phyloP scores from a whole-genome alignment of 495 filamentous ascomycete genomes.

The Antarctomyces pellizariae region DNA sequence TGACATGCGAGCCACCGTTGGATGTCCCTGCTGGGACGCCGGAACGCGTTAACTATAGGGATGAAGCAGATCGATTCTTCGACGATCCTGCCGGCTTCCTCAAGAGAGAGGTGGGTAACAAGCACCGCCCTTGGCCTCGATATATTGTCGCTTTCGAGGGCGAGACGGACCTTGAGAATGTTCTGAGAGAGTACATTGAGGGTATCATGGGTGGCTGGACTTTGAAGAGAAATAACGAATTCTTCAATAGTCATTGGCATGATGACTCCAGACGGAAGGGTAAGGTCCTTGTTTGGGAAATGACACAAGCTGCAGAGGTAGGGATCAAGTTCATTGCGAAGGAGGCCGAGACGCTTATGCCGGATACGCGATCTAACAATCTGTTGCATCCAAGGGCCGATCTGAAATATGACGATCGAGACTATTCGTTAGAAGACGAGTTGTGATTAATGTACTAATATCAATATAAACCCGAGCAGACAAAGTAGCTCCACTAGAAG shows the following conservation, averaged over 20 bases:
- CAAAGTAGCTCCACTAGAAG: too few species aligned
- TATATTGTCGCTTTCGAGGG: constrained; percentile 32
- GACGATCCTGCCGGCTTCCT: constrained; percentile 38
- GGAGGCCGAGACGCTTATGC: too few species aligned
- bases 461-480: too few species aligned
- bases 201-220: constrained; percentile 22
- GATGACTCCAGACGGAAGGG: constrained; percentile 72
- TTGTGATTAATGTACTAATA: too few species aligned
- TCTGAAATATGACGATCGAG: too few species aligned
- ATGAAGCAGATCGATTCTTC: constrained; percentile 87
- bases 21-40: constrained; percentile 23
- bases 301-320: too few species aligned
- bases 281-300: constrained; percentile 68
- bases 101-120: constrained; percentile 12
- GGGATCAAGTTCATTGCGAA: too few species aligned
- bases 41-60: constrained; percentile 39
- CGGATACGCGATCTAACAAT: too few species aligned
- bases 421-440: too few species aligned
- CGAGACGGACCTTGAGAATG: constrained; percentile 20
- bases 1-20: constrained; percentile 80
- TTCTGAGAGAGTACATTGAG: constrained; percentile 22
- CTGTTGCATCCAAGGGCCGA: too few species aligned
- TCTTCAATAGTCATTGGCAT: constrained; percentile 61
- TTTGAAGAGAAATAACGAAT: constrained; percentile 40
- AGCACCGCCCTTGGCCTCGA: constrained; percentile 19